phyloP scores from a whole-genome alignment of 2,329 filamentous ascomycete species.

The Periconia sp. region DNA sequence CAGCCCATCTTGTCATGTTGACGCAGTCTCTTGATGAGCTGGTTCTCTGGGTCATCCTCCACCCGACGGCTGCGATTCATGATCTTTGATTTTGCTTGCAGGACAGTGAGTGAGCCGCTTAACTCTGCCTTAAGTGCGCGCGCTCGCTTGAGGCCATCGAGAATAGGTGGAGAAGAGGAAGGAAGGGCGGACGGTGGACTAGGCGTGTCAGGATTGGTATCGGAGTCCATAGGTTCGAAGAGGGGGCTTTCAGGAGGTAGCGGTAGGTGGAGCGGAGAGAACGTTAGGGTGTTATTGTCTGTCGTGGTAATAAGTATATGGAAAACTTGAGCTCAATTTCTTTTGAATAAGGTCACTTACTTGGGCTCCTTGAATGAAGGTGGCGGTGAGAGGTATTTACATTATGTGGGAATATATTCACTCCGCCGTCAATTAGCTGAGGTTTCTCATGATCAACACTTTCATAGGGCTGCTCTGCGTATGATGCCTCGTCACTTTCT shows the following conservation, averaged over 20 bases:
- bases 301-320: too few relatives aligned
- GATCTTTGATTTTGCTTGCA: constrained; percentile 11
- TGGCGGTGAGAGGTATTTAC: too few relatives aligned
- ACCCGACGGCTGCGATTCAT: neutral
- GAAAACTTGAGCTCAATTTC: too few relatives aligned
- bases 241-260: constrained; percentile 8
- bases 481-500: too few relatives aligned
- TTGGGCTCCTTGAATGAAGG: too few relatives aligned
- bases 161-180: neutral
- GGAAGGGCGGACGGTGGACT: neutral
- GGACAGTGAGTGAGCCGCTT: constrained; percentile 16
- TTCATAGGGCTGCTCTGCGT: too few relatives aligned
- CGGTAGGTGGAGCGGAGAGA: neutral
- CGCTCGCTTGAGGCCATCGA: constrained; percentile 23
- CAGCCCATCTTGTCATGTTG: constrained; percentile 29
- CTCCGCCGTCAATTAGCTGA: too few relatives aligned
- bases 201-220: neutral
- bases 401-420: too few relatives aligned
- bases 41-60: constrained; percentile 38
- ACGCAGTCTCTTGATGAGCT: constrained; percentile 40
- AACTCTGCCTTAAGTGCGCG: constrained; percentile 23
- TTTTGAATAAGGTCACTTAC: too few relatives aligned
- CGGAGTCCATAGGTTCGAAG: constrained; percentile 16
- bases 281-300: too few relatives aligned
- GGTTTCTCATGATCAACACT: too few relatives aligned